Conservation (phyloP, 768 basidiomycete genomes). For the Fibroporia radiculosa region DNA sequence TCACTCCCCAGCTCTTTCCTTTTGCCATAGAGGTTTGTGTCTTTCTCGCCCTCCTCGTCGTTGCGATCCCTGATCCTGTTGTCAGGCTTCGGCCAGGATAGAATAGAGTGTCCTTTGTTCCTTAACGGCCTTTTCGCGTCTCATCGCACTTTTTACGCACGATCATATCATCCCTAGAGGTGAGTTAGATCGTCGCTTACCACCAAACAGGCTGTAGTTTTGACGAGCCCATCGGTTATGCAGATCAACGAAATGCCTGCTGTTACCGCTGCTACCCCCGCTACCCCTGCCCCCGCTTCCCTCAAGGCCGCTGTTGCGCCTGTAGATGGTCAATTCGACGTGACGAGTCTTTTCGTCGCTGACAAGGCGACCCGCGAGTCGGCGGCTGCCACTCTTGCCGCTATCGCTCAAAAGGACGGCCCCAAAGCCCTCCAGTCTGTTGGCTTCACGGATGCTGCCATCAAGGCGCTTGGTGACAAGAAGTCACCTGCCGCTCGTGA, state of each 20-base stretch:
- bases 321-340: slow-evolving; percentile 58
- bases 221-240: slow-evolving; percentile 9
- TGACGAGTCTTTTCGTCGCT: slow-evolving; percentile 69
- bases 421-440: slow-evolving; percentile 64
- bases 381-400: slow-evolving; percentile 62
- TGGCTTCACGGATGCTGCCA: slow-evolving; percentile 62
- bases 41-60: slow-evolving; percentile 1
- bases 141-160: slow-evolving; percentile 36
- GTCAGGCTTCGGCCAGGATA: slow-evolving; percentile 30
- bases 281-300: slow-evolving; percentile 53
- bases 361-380: slow-evolving; percentile 79
- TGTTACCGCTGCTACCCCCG: slow-evolving; percentile 59
- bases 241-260: slow-evolving; percentile 74
- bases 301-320: slow-evolving; percentile 58
- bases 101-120: slow-evolving; percentile 60
- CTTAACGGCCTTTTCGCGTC: slow-evolving; percentile 37
- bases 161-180: slow-evolving; percentile 18
- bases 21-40: slow-evolving; percentile 28
- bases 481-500: slow-evolving; percentile 89
- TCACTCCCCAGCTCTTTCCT: slow-evolving; percentile 29
- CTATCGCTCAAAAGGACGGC: slow-evolving; percentile 77
- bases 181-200: slow-evolving; percentile 9
- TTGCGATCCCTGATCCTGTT: slow-evolving; percentile 6
- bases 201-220: slow-evolving; percentile 1
- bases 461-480: slow-evolving; percentile 91